Conservation (phyloP, 2,329 filamentous ascomycete genomes). For the Aspergillus felis region DNA sequence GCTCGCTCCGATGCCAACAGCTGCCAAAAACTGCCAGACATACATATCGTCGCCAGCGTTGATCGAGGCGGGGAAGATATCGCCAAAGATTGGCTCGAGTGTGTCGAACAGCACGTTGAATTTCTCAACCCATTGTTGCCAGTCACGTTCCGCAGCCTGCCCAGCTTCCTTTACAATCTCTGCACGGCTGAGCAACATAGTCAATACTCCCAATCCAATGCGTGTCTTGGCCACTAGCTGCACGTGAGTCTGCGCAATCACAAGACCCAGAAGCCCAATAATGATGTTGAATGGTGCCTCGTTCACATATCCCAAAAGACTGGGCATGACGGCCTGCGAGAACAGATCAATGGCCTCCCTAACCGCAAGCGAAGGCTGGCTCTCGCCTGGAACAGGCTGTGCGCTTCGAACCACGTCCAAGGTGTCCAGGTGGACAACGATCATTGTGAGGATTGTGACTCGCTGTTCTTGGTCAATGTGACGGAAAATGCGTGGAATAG, state of each 20-base stretch:
- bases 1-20: constrained; percentile 87
- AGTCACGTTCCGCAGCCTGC: constrained; percentile 65
- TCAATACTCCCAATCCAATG: constrained; percentile 84
- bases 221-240: constrained; percentile 80
- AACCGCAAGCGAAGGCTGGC: constrained; percentile 68
- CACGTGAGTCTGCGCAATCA: constrained; percentile 77
- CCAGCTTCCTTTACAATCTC: constrained; percentile 86
- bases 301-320: constrained; percentile 82
- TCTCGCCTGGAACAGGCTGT: constrained; percentile 68
- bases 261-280: constrained; percentile 79
- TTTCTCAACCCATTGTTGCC: constrained; percentile 76
- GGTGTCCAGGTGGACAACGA: constrained; percentile 86
- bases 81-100: constrained; percentile 75
- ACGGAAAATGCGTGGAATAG: constrained; percentile 89
- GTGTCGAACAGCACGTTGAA: constrained; percentile 86
- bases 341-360: constrained; percentile 94
- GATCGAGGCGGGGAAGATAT: constrained; percentile 88
- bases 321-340: constrained; percentile 80
- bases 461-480: constrained; percentile 90
- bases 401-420: constrained; percentile 85
- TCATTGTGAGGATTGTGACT: constrained; percentile 89
- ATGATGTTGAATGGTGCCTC: constrained; percentile 90
- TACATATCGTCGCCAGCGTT: constrained; percentile 90
- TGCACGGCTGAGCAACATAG: constrained; percentile 88
- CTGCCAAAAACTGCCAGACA: constrained; percentile 96